Conservation (phyloP, 495 filamentous ascomycete species). For the Hamigera avellanea region DNA sequence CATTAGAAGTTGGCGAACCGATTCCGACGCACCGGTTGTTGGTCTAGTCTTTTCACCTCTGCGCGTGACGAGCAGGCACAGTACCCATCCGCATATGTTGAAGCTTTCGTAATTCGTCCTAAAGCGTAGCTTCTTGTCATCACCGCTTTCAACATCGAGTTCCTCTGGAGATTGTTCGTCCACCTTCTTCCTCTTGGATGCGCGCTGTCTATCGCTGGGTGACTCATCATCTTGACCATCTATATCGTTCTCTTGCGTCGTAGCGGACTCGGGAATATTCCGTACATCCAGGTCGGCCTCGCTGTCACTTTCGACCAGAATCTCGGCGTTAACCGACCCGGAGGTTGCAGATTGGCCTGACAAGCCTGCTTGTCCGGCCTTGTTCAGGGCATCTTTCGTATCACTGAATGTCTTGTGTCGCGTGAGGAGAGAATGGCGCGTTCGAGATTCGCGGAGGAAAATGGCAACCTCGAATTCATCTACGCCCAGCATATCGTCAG, state of each 20-base stretch:
- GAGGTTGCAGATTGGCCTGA: constrained; percentile 33
- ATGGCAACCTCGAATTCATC: constrained; percentile 93
- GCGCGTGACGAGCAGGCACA: constrained; percentile 83
- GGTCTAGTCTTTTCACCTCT: constrained; percentile 33
- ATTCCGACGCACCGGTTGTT: constrained; percentile 16
- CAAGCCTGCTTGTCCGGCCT: too few species aligned
- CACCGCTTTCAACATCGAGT: constrained; percentile 29
- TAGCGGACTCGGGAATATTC: constrained; percentile 21
- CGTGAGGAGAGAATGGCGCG: constrained; percentile 78
- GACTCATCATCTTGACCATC: too few species aligned
- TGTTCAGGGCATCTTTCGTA: too few species aligned
- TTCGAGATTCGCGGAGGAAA: constrained; percentile 79
- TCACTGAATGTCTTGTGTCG: constrained; percentile 64
- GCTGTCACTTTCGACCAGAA: constrained; percentile 31
- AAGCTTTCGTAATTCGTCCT: constrained; percentile 89
- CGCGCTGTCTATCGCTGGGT: too few species aligned
- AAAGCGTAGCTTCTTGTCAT: constrained; percentile 81
- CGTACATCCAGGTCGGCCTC: constrained; percentile 22
- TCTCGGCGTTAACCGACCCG: constrained; percentile 32
- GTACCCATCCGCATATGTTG: constrained; percentile 79
- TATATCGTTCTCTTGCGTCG: constrained; percentile 7
- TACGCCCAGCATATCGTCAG: too few species aligned
- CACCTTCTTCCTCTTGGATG: constrained; percentile 9
- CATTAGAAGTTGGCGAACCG: constrained; percentile 64
- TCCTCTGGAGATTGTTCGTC: constrained; percentile 3